Percentiles rank a stretch among this genome's conserved stretches.
These are phyloP conservation scores for Aspergillus nanangensis DNA, from an alignment of 495 filamentous ascomycete species.

Conservation along the genomic window DNA sequence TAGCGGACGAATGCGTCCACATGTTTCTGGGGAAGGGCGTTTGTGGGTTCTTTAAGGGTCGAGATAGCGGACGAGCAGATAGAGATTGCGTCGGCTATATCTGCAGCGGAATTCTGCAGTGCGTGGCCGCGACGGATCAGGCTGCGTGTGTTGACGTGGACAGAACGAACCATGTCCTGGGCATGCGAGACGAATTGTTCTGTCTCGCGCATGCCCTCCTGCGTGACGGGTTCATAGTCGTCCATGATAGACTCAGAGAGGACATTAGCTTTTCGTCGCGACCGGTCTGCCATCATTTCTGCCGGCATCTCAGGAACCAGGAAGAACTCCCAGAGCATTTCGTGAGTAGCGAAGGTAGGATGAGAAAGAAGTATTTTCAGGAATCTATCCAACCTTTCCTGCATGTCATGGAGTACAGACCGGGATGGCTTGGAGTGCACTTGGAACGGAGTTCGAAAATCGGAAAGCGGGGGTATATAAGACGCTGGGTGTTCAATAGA, in stretches of 20 bases:
- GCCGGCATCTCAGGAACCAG: conserved; percentile 91
- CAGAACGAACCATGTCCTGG: conserved; percentile 76
- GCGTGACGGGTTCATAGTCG: conserved; percentile 69
- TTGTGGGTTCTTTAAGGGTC: conserved; percentile 40
- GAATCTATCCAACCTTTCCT: conserved; percentile 81
- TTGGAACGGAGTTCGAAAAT: conserved; percentile 83
- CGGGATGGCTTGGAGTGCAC: conserved; percentile 88
- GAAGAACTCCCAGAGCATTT: conserved; percentile 99
- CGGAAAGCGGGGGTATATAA: conserved; percentile 78
- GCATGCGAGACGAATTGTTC: conserved; percentile 90
- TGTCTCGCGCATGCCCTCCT: conserved; percentile 80
- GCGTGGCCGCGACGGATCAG: conserved; percentile 56
- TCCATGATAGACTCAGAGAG: conserved; percentile 80
- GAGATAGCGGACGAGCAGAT: conserved; percentile 53
- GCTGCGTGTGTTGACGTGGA: conserved; percentile 76
- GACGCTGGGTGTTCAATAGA: conserved; percentile 90
- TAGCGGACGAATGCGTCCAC: conserved; percentile 69
- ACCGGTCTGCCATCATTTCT: conserved; percentile 84
- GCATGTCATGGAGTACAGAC: conserved; percentile 80
- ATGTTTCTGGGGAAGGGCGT: conserved; percentile 59
- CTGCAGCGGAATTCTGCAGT: conserved; percentile 38
- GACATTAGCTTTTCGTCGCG: conserved; percentile 76
- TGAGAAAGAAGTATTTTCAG: conserved; percentile 81
- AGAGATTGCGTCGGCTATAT: conserved; percentile 64
- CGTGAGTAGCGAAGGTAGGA: conserved; percentile 92